Evolutionary conservation across 192 early-diverging fungal species (phyloP), one percentile per base, ranked within the genome.

Genomic region (Coemansia sp.): DNA sequence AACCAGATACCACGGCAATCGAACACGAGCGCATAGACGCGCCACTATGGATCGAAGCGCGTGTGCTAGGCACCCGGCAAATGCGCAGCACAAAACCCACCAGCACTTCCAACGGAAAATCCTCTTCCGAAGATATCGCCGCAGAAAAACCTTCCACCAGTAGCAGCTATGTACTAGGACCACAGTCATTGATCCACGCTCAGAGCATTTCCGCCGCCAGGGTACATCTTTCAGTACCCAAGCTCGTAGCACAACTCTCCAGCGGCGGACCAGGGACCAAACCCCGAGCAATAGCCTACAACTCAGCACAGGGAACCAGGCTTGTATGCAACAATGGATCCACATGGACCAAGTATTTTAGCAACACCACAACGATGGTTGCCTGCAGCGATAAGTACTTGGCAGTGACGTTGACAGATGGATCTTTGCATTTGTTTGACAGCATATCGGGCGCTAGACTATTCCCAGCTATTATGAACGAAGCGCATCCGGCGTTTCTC

Each of bases 1-100:
- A 28, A 28, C 22, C 22, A 28, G 22, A 28, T 28, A 28, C 22
- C 22, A 28, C 45, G 3, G 37, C 35, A 8, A 28, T 38, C 17
- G 53, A 52, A 37, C 66, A 55, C 1, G 51, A 64, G 20, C 36
- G 66, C 0, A 57, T 72, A 2, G 59, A 82, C 2, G 79, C 77
- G 43, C 84, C 84, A 11, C 59, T 83, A 58, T 72, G 78, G 67
- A 73, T 78, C 17, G 67, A 72, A 22, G 62, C 76, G 3, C 76
- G 66, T 2, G 70, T 72, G 33, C 67, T 78, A 0, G 76, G 71
- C 37, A 73, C 76, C 4, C 76, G 71, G 2, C 57, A 55, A 6
- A 56, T 63, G 61, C 48, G 18, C 5, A 60, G 39, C 15, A 8
- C 4, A 9, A 63, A 45, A 20, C 4, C 15, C 41, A 48, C 59